Percentiles rank a stretch among this genome's conserved stretches.
Conservation (phyloP, 2,329 filamentous ascomycete genomes). For the Boeremia exigua region DNA sequence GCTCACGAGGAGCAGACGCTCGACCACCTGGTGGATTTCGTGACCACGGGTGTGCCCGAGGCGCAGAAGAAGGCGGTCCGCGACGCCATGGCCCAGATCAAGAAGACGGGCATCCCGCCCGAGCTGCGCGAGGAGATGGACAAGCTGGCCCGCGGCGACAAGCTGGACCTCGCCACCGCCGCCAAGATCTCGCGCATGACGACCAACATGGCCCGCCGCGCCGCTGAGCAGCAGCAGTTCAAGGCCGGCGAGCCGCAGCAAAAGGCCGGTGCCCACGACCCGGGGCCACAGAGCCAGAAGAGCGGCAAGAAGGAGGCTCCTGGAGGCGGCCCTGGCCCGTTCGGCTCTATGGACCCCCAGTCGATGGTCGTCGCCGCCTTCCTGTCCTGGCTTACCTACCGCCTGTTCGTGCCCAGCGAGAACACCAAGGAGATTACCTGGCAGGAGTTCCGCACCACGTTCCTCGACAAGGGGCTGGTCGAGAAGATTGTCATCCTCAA, state of each 20-base stretch:
- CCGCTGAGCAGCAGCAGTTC: conserved; percentile 48
- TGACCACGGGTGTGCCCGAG: conserved; percentile 66
- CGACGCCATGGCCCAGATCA: conserved; percentile 66
- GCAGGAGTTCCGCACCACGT: conserved; percentile 93
- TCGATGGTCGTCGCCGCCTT: conserved; percentile 65
- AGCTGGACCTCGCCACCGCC: conserved; percentile 61
- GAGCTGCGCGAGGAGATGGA: conserved; percentile 71
- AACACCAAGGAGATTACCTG: conserved; percentile 85
- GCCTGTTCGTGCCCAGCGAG: conserved; percentile 70
- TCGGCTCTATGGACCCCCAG: conserved; percentile 57
- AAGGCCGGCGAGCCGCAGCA: conserved; percentile 45
- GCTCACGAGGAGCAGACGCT: conserved; percentile 64
- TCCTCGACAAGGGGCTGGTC: conserved; percentile 93
- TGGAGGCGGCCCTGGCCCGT: conserved; percentile 16
- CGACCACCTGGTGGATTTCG: conserved; percentile 60
- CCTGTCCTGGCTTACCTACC: conserved; percentile 64
- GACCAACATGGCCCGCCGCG: conserved; percentile 61
- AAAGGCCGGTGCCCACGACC: conserved; percentile 54
- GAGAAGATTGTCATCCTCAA: conserved; percentile 88
- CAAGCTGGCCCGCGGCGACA: conserved; percentile 57
- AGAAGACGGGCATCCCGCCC: conserved; percentile 71
- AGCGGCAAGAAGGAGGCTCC: conserved; percentile 41
- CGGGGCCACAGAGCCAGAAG: conserved; percentile 50
- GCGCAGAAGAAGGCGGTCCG: conserved; percentile 67
- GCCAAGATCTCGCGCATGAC: conserved; percentile 66